A percentile compares a stretch with the other conserved stretches of the same genome.
Conservation (phyloP, 495 filamentous ascomycete genomes). For the Elasticomyces elasticus region DNA sequence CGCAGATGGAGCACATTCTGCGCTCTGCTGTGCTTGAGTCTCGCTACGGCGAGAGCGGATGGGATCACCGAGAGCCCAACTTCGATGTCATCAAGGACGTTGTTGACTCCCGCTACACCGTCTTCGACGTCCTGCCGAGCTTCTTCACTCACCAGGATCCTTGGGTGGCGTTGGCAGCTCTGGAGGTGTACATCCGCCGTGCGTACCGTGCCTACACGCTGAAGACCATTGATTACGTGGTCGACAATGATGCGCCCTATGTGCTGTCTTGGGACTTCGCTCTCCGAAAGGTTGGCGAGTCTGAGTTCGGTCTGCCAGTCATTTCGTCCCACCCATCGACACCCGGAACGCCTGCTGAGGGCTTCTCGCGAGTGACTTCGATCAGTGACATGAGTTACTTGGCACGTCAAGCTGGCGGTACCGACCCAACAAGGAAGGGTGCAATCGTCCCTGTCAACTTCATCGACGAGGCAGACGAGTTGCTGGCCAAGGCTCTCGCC, state of each 20-base stretch:
- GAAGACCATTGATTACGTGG: conserved; percentile 78
- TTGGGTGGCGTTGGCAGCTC: conserved; percentile 86
- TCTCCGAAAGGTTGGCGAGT: conserved; percentile 79
- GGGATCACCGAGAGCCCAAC: conserved; percentile 89
- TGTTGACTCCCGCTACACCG: conserved; percentile 94
- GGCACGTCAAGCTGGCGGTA: conserved; percentile 49
- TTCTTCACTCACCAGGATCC: conserved; percentile 92
- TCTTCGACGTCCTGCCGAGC: conserved; percentile 86
- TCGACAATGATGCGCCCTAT: conserved; percentile 64
- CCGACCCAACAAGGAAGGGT: conserved; percentile 80
- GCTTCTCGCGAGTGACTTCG: conserved; percentile 62
- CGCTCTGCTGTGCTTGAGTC: conserved; percentile 95
- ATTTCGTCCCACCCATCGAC: conserved; percentile 69
- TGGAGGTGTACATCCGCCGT: conserved; percentile 92
- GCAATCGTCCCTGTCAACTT: conserved; percentile 88
- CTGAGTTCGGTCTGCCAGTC: conserved; percentile 73
- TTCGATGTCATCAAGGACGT: conserved; percentile 87
- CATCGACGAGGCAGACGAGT: conserved; percentile 85
- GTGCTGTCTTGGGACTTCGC: conserved; percentile 92
- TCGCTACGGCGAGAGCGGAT: conserved; percentile 91
- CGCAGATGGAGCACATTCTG: conserved; percentile 98
- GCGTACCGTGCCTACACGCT: conserved; percentile 92
- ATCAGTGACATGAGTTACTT: conserved; percentile 95
- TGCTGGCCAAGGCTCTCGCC: conserved; percentile 70
- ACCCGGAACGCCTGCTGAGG: conserved; percentile 66